phyloP scores from a whole-genome alignment of 176 grass and related monocot genomes.

The Carex cristatella region DNA sequence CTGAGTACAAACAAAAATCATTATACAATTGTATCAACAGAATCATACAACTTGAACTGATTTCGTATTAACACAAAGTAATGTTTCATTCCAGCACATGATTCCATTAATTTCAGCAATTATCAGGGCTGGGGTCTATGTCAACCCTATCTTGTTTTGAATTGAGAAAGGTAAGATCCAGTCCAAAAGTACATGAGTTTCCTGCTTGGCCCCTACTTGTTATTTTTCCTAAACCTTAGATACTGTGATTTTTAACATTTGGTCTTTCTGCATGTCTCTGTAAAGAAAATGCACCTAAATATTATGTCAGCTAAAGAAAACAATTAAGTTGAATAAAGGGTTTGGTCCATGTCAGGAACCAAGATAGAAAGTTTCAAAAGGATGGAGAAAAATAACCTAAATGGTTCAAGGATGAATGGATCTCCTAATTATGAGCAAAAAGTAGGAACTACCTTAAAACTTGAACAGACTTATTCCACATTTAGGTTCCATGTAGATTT shows the following conservation, averaged over 20 bases:
- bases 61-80: background rate
- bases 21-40: background rate
- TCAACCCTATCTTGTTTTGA: background rate
- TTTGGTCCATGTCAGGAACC: background rate
- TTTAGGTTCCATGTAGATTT: background rate
- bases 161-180: background rate
- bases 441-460: background rate
- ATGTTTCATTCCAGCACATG: background rate
- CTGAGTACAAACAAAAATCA: background rate
- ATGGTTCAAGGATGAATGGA: background rate
- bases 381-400: background rate
- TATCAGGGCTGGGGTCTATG: background rate
- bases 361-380: background rate
- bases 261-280: background rate
- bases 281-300: background rate
- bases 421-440: background rate
- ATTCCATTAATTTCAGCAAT: background rate
- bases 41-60: background rate
- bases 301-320: background rate
- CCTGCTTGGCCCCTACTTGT: background rate
- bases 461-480: background rate
- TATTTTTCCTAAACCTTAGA: background rate
- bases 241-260: background rate
- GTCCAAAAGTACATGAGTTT: background rate
- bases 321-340: background rate